phyloP scores from a whole-genome alignment of 2,329 filamentous ascomycete species.

The Trichoderma atrobrunneum region DNA sequence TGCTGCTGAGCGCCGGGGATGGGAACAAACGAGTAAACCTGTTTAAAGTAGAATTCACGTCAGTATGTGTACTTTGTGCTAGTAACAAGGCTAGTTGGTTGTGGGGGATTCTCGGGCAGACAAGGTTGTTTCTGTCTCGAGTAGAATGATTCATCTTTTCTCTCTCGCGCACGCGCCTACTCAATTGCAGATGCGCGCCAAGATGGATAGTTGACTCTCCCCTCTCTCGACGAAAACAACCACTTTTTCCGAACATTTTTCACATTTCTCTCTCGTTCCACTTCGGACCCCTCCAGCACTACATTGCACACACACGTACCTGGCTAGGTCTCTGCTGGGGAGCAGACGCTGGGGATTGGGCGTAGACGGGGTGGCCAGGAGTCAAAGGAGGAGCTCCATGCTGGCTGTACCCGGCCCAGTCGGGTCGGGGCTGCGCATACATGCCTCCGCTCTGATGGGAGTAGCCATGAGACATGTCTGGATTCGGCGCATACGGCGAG shows the following conservation, averaged over 20 bases:
- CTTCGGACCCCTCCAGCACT: not conserved
- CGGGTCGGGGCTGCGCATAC: conserved; percentile 68
- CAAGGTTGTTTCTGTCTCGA: not conserved
- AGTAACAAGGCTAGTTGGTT: not conserved
- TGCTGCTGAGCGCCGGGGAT: conserved; percentile 97
- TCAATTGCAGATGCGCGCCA: not conserved
- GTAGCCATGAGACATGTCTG: conserved; percentile 83
- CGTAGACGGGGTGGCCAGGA: conserved; percentile 53
- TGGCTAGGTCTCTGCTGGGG: conserved; percentile 56
- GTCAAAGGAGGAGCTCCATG: conserved; percentile 49
- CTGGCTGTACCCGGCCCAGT: conserved; percentile 68
- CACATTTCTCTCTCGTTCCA: not conserved
- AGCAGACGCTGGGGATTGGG: conserved; percentile 54
- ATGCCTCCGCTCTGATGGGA: conserved; percentile 59
- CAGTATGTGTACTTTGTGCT: not conserved
- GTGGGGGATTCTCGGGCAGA: not conserved
- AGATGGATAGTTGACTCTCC: not conserved
- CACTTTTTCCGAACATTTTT: not conserved
- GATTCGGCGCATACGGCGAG: conserved; percentile 79
- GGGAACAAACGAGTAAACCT: conserved; percentile 97
- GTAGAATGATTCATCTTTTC: not conserved
- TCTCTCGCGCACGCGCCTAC: not conserved
- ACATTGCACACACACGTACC: conserved; percentile 44
- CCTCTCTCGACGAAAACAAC: not conserved
- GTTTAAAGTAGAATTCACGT: conserved; percentile 32